Evolutionary conservation across 495 filamentous ascomycete species (phyloP).

Genomic region (Rusavskia elegans): DNA sequence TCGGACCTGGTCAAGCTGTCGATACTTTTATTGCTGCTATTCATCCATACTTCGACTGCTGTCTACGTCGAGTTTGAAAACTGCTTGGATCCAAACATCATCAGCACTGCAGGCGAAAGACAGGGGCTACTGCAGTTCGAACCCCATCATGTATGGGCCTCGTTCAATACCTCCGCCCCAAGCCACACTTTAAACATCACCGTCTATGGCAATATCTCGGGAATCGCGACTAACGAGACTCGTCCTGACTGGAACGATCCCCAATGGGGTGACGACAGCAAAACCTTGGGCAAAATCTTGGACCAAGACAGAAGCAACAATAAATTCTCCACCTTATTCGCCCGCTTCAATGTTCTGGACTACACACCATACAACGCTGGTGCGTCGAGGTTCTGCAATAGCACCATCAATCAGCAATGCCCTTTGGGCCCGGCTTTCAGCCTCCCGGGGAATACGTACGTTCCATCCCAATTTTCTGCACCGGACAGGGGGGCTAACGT

Average conservation of each 20-base stretch:
- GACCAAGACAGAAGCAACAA: constrained; percentile 34
- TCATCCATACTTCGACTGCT: constrained; percentile 20
- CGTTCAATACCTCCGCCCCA: constrained; percentile 44
- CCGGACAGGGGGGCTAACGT: not conserved
- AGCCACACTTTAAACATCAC: constrained; percentile 60
- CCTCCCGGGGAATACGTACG: constrained; percentile 36
- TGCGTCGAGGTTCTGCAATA: constrained; percentile 43
- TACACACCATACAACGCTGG: constrained; percentile 46
- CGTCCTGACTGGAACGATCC: constrained; percentile 37
- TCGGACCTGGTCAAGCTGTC: not conserved
- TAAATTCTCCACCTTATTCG: constrained; percentile 54
- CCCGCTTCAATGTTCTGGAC: constrained; percentile 52
- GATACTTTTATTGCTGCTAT: not conserved
- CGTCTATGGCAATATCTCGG: constrained; percentile 83
- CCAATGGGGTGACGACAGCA: constrained; percentile 36
- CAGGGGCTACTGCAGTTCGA: constrained; percentile 53
- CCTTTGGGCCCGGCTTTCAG: constrained; percentile 62
- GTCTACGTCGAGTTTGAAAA: constrained; percentile 66
- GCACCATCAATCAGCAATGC: constrained; percentile 45
- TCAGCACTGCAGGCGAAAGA: constrained; percentile 31
- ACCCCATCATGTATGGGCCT: constrained; percentile 54
- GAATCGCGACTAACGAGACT: constrained; percentile 26
- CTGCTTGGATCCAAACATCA: constrained; percentile 50
- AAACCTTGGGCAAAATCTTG: constrained; percentile 59
- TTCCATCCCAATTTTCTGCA: not conserved